A percentile compares a stretch with the other conserved stretches of the same genome.
Evolutionary conservation across 1,139 yeast genomes (phyloP).

Genomic region (Hemisphaericaspora xylanilytica): DNA sequence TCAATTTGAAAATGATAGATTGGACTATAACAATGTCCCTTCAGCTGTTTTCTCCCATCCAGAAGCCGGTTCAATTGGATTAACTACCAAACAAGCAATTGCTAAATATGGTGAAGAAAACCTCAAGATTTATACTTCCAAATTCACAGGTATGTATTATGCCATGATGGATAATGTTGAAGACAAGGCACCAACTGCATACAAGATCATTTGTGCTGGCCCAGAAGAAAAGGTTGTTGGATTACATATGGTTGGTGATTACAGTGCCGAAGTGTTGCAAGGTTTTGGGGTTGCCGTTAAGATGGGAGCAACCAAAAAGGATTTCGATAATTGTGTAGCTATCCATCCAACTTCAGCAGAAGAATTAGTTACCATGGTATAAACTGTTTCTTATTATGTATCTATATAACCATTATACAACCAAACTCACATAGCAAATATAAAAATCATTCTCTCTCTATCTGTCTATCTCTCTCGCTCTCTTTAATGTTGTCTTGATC

Average conservation of each 20-base stretch:
- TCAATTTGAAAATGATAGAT: conserved; percentile 64
- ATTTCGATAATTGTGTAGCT: conserved; percentile 93
- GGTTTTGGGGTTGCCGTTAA: conserved; percentile 97
- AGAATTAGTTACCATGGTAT: conserved; percentile 83
- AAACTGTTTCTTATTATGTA: neutral
- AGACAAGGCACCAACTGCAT: conserved; percentile 82
- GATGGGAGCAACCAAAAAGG: conserved; percentile 97
- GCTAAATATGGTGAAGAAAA: conserved; percentile 77
- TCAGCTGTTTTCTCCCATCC: conserved; percentile 95
- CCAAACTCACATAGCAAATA: no score
- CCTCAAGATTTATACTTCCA: conserved; percentile 76
- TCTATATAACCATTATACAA: neutral
- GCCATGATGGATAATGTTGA: conserved; percentile 68
- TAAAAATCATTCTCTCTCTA: no score
- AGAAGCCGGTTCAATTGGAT: conserved; percentile 92
- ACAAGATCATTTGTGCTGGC: conserved; percentile 79
- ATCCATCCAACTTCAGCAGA: conserved; percentile 99
- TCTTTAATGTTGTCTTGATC: conserved; percentile 17
- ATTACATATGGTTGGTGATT: conserved; percentile 86
- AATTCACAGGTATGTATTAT: conserved; percentile 89
- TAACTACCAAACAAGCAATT: conserved; percentile 74
- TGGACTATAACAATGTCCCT: conserved; percentile 83
- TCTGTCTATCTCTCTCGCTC: no score
- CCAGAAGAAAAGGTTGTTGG: conserved; percentile 92
- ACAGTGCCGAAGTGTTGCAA: conserved; percentile 88